Base-by-base conservation (phyloP, 2,329 filamentous ascomycete genomes). In the Arachnomyces sp. region DNA sequence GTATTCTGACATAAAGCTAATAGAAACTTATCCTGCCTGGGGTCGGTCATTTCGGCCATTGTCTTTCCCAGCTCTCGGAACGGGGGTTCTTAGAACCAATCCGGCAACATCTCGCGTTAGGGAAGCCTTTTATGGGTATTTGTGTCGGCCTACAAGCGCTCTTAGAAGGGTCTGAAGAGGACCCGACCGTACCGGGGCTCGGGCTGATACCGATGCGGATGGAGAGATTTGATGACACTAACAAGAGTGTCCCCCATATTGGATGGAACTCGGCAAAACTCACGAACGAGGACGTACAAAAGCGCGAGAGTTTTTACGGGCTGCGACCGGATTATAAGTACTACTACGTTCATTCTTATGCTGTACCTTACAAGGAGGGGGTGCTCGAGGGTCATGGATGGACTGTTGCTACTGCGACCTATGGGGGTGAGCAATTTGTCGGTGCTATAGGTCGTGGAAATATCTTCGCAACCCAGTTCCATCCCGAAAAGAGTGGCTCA, bases 91-190 rank as follows among this genome's bases (percentile, higher is more conserved):
- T 90, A 40, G 84, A 86, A 44, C 85, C 88, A 7, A 82, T 98
- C 49, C 78, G 74, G 51, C 73, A 80, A 49, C 88, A 96, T 68
- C 89, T 98, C 54, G 73, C 80, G 38, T 76, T 84, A 11, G 89
- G 88, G n/a, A 96, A 96, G 66, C 88, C 90, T 11, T 96, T 98
- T 60, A 93, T 98, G 82, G 89, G 85, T 36, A 94, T 98, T 56
- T 98, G 92, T 58, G 92, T 98, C 39, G 92, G 92, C 2, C 63
- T 96, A 11, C 92, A 98, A 65, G 87, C 86, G 1, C 71, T 98
- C 0, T 96, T 95, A 57, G 74, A 86, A 50, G 84, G 84, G 7
- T 96, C 92, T 0, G 77, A 79, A 31, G 92, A 98, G 62, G 82
- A 86, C 49, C 69, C 80, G 1, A 63, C 71, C 13, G 80, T 86